phyloP scores from a whole-genome alignment of 1,284 basidiomycete species.

The Gastroboletus turbinatus region DNA sequence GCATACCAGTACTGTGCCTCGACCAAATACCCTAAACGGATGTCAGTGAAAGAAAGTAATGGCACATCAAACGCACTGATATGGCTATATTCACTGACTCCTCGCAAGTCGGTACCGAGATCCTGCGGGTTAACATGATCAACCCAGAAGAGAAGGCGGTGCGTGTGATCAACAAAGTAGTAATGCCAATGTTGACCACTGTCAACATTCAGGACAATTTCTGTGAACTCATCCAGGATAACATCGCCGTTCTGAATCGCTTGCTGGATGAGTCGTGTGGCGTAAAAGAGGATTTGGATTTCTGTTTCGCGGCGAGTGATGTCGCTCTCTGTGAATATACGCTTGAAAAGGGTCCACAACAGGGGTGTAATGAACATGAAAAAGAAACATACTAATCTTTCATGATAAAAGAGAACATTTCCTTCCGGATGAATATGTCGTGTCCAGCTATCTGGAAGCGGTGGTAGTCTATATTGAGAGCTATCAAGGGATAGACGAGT shows the following conservation, averaged over 20 bases:
- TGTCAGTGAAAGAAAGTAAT: conserved; percentile 1
- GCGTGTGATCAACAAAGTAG: conserved; percentile 20
- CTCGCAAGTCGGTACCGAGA: conserved; percentile 3
- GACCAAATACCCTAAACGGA: conserved; percentile 12
- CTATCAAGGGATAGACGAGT: neutral
- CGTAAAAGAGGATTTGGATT: neutral
- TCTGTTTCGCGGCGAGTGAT: neutral
- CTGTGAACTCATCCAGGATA: conserved; percentile 11
- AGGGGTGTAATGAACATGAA: no score
- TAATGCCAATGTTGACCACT: conserved; percentile 2
- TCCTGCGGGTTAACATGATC: neutral
- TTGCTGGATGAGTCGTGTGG: neutral
- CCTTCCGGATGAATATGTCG: neutral
- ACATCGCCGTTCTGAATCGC: neutral
- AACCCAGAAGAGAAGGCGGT: conserved; percentile 22
- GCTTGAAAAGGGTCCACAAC: no score
- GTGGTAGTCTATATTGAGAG: neutral
- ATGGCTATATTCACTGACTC: conserved; percentile 2
- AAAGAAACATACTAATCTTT: conserved; percentile 10
- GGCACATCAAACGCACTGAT: conserved; percentile 12
- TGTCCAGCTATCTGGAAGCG: conserved; percentile 12
- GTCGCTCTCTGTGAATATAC: conserved; percentile 20
- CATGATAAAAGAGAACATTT: neutral
- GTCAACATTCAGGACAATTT: conserved; percentile 18
- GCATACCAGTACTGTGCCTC: conserved; percentile 16